Evolutionary conservation across 2,329 filamentous ascomycete species (phyloP).

Genomic region (Epichloe gansuensis): DNA sequence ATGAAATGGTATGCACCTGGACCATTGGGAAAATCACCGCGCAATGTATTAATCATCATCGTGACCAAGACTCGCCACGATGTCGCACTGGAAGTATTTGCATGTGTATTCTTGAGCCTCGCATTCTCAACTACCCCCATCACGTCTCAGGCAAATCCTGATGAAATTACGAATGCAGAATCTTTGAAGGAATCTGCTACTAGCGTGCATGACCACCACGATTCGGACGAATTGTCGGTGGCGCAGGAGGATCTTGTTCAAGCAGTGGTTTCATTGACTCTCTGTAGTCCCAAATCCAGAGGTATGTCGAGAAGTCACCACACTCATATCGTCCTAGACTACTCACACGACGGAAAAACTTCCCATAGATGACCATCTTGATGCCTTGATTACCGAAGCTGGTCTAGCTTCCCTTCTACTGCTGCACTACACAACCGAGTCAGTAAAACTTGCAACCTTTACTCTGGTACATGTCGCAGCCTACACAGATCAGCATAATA

Average conservation of each 20-base stretch:
- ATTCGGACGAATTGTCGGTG: neutral
- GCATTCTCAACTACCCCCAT: neutral
- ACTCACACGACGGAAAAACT: neutral
- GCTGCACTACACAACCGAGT: conserved; percentile 9
- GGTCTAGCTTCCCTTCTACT: conserved; percentile 16
- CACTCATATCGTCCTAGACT: neutral
- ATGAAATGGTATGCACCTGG: neutral
- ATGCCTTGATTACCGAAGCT: conserved; percentile 12
- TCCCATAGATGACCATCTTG: neutral
- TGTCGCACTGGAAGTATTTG: conserved; percentile 3
- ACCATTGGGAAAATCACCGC: neutral
- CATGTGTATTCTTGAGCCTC: neutral
- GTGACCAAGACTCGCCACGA: conserved; percentile 4
- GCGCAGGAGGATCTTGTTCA: neutral
- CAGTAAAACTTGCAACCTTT: conserved; percentile 6
- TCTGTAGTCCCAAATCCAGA: neutral
- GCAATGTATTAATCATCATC: neutral
- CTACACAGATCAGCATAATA: conserved; percentile 18
- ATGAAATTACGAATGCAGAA: neutral
- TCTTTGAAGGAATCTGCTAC: neutral
- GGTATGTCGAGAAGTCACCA: neutral
- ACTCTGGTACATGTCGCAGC: conserved; percentile 20
- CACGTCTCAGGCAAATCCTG: neutral
- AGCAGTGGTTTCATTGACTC: neutral
- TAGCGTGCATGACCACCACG: neutral